phyloP scores from a whole-genome alignment of 768 basidiomycete genomes.

The Phaeotremella skinneri region DNA sequence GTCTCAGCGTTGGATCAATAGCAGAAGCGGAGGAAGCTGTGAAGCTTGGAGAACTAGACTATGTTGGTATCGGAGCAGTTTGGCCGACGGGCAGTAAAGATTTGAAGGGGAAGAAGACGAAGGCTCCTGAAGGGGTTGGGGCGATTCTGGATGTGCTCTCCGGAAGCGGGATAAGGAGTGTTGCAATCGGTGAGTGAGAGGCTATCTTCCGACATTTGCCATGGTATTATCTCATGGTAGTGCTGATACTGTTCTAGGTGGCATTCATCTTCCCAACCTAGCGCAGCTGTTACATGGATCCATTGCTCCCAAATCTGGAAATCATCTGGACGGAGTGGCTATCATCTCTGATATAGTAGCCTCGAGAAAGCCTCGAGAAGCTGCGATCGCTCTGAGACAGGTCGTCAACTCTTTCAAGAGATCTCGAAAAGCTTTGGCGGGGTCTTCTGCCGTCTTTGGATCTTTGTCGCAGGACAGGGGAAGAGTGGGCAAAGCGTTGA shows the following conservation, averaged over 20 bases:
- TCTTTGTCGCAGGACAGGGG: constrained; percentile 47
- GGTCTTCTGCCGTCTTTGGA: constrained; percentile 52
- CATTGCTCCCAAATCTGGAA: constrained; percentile 59
- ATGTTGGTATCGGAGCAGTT: constrained; percentile 82
- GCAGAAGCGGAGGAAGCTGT: constrained; percentile 66
- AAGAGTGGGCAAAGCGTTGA: constrained; percentile 18
- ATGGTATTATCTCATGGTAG: not conserved
- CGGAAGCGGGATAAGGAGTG: constrained; percentile 65
- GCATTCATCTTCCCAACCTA: constrained; percentile 76
- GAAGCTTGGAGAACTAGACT: constrained; percentile 66
- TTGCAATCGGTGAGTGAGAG: constrained; percentile 77
- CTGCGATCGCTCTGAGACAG: constrained; percentile 52
- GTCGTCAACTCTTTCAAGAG: constrained; percentile 41
- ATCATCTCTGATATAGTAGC: constrained; percentile 83
- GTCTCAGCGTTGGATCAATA: constrained; percentile 70
- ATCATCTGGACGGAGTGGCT: constrained; percentile 74
- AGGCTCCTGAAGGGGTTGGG: constrained; percentile 74
- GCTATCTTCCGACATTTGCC: too few species aligned
- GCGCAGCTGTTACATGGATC: constrained; percentile 72
- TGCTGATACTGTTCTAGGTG: constrained; percentile 58
- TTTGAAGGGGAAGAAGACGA: constrained; percentile 59
- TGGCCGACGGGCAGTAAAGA: constrained; percentile 76
- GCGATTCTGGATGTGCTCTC: constrained; percentile 65
- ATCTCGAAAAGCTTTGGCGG: constrained; percentile 50
- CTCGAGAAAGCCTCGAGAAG: constrained; percentile 59